Percentiles rank a stretch among this genome's conserved stretches.
These are phyloP conservation scores for Pulveroboletus sp. DNA, from an alignment of 768 basidiomycete species.

Conservation along the genomic window DNA sequence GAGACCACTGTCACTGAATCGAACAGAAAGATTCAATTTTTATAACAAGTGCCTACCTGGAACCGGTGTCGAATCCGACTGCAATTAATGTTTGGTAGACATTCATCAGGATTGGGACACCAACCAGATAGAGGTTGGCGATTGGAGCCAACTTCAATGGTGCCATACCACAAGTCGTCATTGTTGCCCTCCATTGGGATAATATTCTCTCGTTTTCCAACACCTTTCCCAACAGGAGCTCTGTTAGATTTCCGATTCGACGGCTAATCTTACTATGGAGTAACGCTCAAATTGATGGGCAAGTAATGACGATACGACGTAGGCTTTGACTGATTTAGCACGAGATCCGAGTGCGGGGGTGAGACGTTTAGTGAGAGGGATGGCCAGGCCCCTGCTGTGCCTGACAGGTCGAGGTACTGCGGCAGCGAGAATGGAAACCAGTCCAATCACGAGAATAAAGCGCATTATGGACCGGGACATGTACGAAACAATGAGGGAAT, in stretches of 20 bases:
- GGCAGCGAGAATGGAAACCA: neutral
- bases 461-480: no score
- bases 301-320: no score
- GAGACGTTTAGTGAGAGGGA: neutral
- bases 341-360: no score
- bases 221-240: no score
- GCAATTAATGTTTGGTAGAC: neutral
- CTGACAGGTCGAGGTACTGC: neutral
- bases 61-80: slow-evolving; percentile 30
- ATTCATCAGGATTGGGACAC: neutral
- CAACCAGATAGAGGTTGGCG: neutral
- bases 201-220: no score
- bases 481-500: no score
- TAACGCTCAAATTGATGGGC: no score
- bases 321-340: no score
- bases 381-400: neutral
- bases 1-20: slow-evolving; percentile 20
- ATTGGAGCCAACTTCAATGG: slow-evolving; percentile 11
- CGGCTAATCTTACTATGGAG: no score
- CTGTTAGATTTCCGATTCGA: no score
- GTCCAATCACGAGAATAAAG: neutral
- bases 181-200: no score
- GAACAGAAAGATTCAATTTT: neutral
- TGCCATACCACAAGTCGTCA: no score
- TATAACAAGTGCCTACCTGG: slow-evolving; percentile 6